Conservation (phyloP, 1,284 basidiomycete species). For the Kalmanozyma brasiliensis region DNA sequence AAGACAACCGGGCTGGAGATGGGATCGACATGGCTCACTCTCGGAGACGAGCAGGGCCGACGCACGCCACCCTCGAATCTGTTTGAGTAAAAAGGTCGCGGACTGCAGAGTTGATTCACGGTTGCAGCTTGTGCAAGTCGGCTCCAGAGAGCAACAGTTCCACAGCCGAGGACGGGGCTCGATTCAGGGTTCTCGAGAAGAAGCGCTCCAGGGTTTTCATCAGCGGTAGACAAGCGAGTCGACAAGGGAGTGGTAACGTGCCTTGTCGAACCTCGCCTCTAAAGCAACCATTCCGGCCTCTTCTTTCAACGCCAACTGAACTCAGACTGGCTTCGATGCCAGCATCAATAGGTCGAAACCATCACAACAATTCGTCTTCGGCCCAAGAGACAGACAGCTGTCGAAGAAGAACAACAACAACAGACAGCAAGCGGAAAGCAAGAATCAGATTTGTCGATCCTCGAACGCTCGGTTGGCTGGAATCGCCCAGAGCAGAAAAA, state of each 20-base stretch:
- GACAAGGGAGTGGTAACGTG: not conserved
- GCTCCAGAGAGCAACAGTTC: not conserved
- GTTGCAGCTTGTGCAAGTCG: not conserved
- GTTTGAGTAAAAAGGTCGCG: not conserved
- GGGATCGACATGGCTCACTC: too few relatives aligned
- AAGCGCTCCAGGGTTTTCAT: constrained; percentile 6
- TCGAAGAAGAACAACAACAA: too few relatives aligned
- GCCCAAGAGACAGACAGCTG: not conserved
- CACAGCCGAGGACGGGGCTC: too few relatives aligned
- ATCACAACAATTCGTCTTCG: too few relatives aligned
- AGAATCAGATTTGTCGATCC: constrained; percentile 28
- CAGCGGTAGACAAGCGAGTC: constrained; percentile 3
- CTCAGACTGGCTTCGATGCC: too few relatives aligned
- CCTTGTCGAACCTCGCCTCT: too few relatives aligned
- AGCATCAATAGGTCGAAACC: too few relatives aligned
- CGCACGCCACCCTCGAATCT: too few relatives aligned
- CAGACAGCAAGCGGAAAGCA: not conserved
- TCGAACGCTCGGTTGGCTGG: constrained; percentile 9
- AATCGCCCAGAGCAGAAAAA: constrained; percentile 14
- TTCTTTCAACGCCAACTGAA: too few relatives aligned
- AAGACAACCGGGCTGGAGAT: too few relatives aligned
- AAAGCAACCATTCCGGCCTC: not conserved
- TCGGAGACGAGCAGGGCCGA: too few relatives aligned
- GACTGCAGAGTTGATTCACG: not conserved
- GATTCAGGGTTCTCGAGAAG: constrained; percentile 25